Conservation (phyloP, 768 basidiomycete species). For the Phylloporus arenicola region DNA sequence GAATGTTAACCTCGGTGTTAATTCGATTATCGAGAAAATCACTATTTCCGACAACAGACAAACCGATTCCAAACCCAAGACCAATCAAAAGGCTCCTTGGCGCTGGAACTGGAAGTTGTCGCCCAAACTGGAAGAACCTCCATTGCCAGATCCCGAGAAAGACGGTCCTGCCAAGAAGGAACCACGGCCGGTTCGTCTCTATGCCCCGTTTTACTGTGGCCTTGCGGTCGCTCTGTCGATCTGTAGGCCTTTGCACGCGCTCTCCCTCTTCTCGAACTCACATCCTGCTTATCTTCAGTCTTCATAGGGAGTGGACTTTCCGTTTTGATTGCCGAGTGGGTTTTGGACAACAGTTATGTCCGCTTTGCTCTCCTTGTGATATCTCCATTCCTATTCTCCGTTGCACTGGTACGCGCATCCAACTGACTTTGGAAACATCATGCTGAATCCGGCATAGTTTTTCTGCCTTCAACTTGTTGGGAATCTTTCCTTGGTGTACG, state of each 20-base stretch:
- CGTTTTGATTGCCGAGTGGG: constrained; percentile 60
- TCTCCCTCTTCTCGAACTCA: constrained; percentile 7
- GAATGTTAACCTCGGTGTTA: constrained; percentile 49
- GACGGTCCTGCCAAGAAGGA: constrained; percentile 28
- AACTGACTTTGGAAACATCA: background rate
- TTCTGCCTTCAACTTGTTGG: constrained; percentile 67
- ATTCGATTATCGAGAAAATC: constrained; percentile 19
- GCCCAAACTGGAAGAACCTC: constrained; percentile 18
- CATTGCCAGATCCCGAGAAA: constrained; percentile 44
- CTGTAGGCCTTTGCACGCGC: constrained; percentile 41
- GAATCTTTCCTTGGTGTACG: constrained; percentile 55
- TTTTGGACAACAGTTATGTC: constrained; percentile 52
- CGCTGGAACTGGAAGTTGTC: constrained; percentile 45
- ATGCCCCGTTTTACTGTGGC: constrained; percentile 71
- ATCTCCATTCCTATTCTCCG: constrained; percentile 67
- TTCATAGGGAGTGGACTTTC: constrained; percentile 61
- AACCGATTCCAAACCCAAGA: background rate
- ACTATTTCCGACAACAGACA: constrained; percentile 20
- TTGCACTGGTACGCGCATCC: constrained; percentile 53
- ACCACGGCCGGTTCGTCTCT: constrained; percentile 50
- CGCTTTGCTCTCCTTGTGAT: constrained; percentile 66
- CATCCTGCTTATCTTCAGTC: constrained; percentile 36
- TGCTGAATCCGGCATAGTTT: constrained; percentile 43
- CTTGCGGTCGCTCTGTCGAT: constrained; percentile 55
- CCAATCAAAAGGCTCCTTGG: constrained; percentile 10